Conservation (phyloP, 1,139 yeast species). For the Geotrichum cucujoidarum region DNA sequence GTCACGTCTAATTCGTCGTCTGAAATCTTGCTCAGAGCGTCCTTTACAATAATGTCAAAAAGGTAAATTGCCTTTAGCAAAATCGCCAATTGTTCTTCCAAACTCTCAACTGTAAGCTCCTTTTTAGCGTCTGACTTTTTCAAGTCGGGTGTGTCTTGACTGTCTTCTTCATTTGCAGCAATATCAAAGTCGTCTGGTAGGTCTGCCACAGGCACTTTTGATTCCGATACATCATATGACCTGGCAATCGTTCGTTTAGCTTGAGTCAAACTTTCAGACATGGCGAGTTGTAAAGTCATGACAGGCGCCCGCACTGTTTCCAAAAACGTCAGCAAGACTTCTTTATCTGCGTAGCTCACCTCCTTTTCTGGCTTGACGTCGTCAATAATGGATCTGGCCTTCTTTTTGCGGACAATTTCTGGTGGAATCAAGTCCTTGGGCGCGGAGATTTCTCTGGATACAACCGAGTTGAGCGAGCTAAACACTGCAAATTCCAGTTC, state of each 20-base stretch:
- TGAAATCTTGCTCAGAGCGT: slow-evolving; percentile 23
- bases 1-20: slow-evolving; percentile 13
- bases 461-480: slow-evolving; percentile 2
- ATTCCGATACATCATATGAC: slow-evolving; percentile 40
- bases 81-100: slow-evolving; percentile 31
- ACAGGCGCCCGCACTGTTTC: slow-evolving; percentile 36
- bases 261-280: slow-evolving; percentile 36
- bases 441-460: background rate
- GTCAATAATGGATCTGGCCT: slow-evolving; percentile 15
- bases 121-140: slow-evolving; percentile 30
- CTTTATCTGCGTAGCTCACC: slow-evolving; percentile 38
- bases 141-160: slow-evolving; percentile 17
- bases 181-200: slow-evolving; percentile 8
- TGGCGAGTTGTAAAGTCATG: slow-evolving; percentile 32
- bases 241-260: slow-evolving; percentile 38
- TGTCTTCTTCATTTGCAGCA: background rate
- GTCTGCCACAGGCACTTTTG: slow-evolving; percentile 8
- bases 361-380: slow-evolving; percentile 32
- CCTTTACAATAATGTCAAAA: slow-evolving; percentile 32
- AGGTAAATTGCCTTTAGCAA: slow-evolving; percentile 35
- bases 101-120: slow-evolving; percentile 28
- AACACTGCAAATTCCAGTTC: slow-evolving; percentile 43
- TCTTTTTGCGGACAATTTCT: background rate
- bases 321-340: slow-evolving; percentile 36
- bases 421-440: slow-evolving; percentile 3